Conservation (phyloP, 345 rosid species). For the Erodium maritimum region DNA sequence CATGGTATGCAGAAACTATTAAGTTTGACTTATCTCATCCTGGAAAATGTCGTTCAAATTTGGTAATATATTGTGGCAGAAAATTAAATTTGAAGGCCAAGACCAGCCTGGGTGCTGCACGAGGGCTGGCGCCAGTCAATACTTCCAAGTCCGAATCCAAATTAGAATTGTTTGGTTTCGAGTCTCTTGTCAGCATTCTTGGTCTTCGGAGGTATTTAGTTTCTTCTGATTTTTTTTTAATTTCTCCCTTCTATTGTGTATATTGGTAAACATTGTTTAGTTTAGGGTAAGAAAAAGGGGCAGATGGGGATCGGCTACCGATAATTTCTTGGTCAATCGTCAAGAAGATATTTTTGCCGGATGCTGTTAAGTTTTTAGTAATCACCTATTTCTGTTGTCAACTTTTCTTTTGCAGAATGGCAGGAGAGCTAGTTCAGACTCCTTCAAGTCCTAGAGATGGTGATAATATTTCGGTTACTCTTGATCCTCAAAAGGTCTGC, state of each 20-base stretch:
- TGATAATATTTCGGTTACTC: constrained; percentile 46
- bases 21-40: neutral
- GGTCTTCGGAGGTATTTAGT: constrained; percentile 73
- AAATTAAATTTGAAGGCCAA: constrained; percentile 28
- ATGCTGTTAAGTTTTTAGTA: no score
- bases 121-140: constrained; percentile 30
- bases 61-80: constrained; percentile 34
- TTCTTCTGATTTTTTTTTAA: neutral
- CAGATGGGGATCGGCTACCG: neutral
- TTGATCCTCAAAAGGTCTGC: constrained; percentile 53
- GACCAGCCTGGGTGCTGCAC: constrained; percentile 18
- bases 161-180: constrained; percentile 95
- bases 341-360: neutral
- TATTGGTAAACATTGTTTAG: neutral
- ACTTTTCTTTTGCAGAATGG: constrained; percentile 60
- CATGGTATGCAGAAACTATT: neutral
- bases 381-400: constrained; percentile 7
- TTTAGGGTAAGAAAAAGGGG: neutral
- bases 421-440: constrained; percentile 66
- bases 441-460: constrained; percentile 93
- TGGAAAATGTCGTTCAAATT: constrained; percentile 4
- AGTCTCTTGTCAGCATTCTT: constrained; percentile 95
- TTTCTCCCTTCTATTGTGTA: neutral
- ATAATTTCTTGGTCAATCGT: neutral
- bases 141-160: constrained; percentile 56